These are phyloP conservation scores for Ceratobasidium sp. DNA, from an alignment of 1,284 basidiomycete genomes.

Conservation along the genomic window DNA sequence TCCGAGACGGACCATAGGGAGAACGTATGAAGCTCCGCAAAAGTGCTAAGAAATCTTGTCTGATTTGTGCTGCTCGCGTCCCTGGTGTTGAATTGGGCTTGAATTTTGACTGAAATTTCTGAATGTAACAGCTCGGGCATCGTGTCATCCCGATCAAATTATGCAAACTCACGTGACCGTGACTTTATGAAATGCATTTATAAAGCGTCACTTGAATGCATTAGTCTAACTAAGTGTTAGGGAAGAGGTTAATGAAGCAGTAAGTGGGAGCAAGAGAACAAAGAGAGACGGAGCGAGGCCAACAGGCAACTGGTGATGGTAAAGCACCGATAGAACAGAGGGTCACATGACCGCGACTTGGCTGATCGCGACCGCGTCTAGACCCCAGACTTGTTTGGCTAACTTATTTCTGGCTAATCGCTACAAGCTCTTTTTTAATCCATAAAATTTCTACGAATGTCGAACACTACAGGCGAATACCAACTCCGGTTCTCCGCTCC, in stretches of 20 bases:
- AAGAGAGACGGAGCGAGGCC: no score
- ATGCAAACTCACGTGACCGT: neutral
- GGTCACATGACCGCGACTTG: neutral
- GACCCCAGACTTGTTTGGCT: neutral
- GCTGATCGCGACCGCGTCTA: neutral
- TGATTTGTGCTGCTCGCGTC: neutral
- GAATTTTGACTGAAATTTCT: neutral
- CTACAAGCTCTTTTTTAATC: neutral
- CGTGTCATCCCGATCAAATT: neutral
- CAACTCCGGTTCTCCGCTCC: slow-evolving; percentile 30
- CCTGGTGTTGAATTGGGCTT: neutral
- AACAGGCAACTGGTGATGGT: no score
- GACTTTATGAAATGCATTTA: no score
- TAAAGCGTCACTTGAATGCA: no score
- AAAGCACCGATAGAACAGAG: no score
- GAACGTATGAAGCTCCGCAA: neutral
- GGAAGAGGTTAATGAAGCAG: no score
- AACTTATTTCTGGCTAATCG: neutral
- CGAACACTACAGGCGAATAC: slow-evolving; percentile 8
- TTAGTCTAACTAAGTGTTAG: no score
- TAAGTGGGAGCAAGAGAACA: neutral
- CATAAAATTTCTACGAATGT: slow-evolving; percentile 2
- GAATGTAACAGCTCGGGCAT: neutral
- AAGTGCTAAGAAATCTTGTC: neutral
- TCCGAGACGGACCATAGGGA: slow-evolving; percentile 32